Base-by-base conservation (phyloP, 805 yeast genomes). In the Myxozyma sirexii region DNA sequence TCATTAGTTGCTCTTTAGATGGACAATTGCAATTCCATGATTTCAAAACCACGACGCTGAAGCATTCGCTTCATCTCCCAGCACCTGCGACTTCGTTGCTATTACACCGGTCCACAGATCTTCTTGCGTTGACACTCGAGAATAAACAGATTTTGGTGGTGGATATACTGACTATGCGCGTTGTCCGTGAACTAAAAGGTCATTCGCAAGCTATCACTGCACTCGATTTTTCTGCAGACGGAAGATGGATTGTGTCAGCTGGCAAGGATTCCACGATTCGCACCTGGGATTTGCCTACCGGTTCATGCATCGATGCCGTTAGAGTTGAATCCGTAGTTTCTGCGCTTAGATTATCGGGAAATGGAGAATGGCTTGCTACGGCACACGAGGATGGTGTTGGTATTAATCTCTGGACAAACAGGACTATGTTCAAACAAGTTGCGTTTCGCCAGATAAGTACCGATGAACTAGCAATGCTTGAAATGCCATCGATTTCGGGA, bases 201-300 rank as follows among this genome's bases (percentile, higher is more conserved):
- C 99, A 94, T 71, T 80, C 87, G 12, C 91, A 92, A 73, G 81
- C 97, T 69, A 85, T 94, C 65, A 91, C 97, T 0, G 81, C 89
- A 0, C 74, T 93, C 72, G 97, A 90, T 72, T 93, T 94, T 70
- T 86, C 96, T 2, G 96, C 97, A 3, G 93, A 92, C 72, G 98
- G 97, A 37, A 84, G 97, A 72, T 94, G 98, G 97, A 76, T 94
- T 37, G 85, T 94, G 7, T 84, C 94, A 24, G 85, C 89, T 1
- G 81, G 91, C 0, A 77, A 91, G 61, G 99, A 94, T 71, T 80
- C 89, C 1, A 91, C 98, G 0, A 79, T 94, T 50, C 83, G 99
- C 69, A 90, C 97, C 0, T 94, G 98, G 98, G 98, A 94, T 73
- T 81, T 94, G 60, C 98, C 98, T 43, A 88, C 97, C 1, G 98